phyloP scores from a whole-genome alignment of 1,284 basidiomycete species.

The Tilletia setariae region DNA sequence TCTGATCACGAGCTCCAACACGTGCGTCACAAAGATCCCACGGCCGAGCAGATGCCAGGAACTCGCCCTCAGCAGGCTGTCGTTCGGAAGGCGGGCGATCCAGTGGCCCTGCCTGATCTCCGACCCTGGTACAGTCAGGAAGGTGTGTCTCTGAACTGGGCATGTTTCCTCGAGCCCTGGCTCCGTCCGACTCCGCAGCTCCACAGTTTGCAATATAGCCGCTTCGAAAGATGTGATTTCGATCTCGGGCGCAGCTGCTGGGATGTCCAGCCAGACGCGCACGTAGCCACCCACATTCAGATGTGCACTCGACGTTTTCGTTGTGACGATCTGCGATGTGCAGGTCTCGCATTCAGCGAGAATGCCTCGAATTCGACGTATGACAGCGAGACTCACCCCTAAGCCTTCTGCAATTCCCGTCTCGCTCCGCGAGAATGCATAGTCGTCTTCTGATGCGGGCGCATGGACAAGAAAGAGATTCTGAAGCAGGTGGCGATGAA shows the following conservation, averaged over 20 bases:
- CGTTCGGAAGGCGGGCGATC: constrained; percentile 28
- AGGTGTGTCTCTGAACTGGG: constrained; percentile 30
- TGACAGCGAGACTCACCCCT: background rate
- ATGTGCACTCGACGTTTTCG: constrained; percentile 18
- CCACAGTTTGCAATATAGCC: constrained; percentile 31
- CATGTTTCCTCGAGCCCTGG: constrained; percentile 28
- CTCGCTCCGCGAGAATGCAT: background rate
- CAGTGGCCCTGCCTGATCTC: constrained; percentile 29
- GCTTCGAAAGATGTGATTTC: constrained; percentile 30
- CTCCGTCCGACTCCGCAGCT: constrained; percentile 30
- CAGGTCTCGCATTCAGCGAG: too few relatives aligned
- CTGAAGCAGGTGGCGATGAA: background rate
- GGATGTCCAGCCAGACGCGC: constrained; percentile 29
- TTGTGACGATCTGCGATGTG: background rate
- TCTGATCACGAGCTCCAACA: constrained; percentile 27
- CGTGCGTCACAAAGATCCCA: background rate
- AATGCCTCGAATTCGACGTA: too few relatives aligned
- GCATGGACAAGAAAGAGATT: constrained; percentile 8
- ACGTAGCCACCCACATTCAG: constrained; percentile 37
- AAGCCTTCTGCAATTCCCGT: constrained; percentile 5
- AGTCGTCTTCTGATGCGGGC: background rate
- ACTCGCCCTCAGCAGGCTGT: constrained; percentile 19
- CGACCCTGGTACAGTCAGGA: constrained; percentile 25
- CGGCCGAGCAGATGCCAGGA: background rate
- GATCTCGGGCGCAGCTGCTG: constrained; percentile 23